Base-by-base conservation (phyloP, 768 basidiomycete species). In the Boletus vermiculosoides region DNA sequence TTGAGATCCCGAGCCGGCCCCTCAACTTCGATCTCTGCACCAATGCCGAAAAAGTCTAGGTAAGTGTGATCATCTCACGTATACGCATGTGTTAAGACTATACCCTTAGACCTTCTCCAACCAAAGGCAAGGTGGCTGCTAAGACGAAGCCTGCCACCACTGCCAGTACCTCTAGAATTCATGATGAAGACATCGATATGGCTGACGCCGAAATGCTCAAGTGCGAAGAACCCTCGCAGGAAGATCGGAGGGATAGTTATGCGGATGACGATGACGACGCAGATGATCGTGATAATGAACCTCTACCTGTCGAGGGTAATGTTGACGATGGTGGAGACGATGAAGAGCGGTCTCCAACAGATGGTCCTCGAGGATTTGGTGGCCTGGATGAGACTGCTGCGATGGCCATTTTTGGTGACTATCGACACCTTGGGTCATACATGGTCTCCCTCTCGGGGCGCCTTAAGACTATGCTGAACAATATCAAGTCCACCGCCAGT, bases 401-500 rank as follows among this genome's bases (percentile, higher is more conserved):
- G 33, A 78, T 92, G 78, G 86, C 88, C 57, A 88, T 92, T 64
- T 90, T 89, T 64, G 89, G 90, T 63, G 90, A 92, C 73, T 94
- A 90, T 75, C 86, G 92, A 50, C 86, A 90, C 61, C 82, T 92
- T 67, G 92, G 92, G 49, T 90, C 90, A n/a, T 92, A 92, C 75
- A 93, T 98, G 90, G 82, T 91, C 64, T 90, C 90, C 30, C 83
- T 96, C 47, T 88, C 88, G 23, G 84, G 83, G 30, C 88, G 95
- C 47, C 84, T 98, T 71, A 95, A 94, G 80, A 86, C 84, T 7
- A 89, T 96, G 83, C 78, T 97, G 58, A 88, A 82, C 72, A 92
- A 92, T 72, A 92, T 96, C 83, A 90, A 90, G 73, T 69, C 83
- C 23, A 85, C 87, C 30, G 89, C 92, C 33, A 91, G 91, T 69